Evolutionary conservation across 108 stramenopile species (phyloP).

Genomic region (Ochromonas danica): DNA sequence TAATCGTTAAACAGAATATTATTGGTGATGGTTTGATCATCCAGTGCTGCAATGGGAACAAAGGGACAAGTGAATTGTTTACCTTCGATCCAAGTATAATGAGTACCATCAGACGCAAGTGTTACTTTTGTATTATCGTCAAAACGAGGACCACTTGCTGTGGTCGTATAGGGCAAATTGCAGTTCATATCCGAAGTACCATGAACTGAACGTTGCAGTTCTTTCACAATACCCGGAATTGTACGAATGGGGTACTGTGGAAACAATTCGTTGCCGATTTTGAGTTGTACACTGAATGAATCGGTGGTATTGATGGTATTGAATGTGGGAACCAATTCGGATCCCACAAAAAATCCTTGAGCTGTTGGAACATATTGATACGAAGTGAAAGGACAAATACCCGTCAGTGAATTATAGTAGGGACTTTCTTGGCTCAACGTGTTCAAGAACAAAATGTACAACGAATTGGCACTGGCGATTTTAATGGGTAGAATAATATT

Average conservation of each 20-base stretch:
- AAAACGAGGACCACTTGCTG: constrained; percentile 14
- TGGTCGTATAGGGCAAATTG: constrained; percentile 15
- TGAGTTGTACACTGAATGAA: constrained; percentile 16
- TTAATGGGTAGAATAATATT: constrained; percentile 17
- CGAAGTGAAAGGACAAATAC: constrained; percentile 15
- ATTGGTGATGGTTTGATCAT: constrained; percentile 16
- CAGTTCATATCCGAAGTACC: constrained; percentile 15
- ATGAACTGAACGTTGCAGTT: constrained; percentile 15
- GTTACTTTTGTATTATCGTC: constrained; percentile 17
- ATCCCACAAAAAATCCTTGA: constrained; percentile 16
- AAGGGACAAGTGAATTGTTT: constrained; percentile 16
- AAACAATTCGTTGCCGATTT: constrained; percentile 16
- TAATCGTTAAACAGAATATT: constrained; percentile 17
- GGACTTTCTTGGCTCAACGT: constrained; percentile 14
- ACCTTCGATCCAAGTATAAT: constrained; percentile 16
- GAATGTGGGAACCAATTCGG: constrained; percentile 14
- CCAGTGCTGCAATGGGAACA: constrained; percentile 13
- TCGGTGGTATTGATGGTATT: constrained; percentile 15
- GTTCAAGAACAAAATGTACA: constrained; percentile 17
- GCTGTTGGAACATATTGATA: constrained; percentile 16
- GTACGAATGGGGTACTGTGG: constrained; percentile 13
- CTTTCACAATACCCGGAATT: constrained; percentile 15
- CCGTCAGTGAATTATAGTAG: constrained; percentile 15
- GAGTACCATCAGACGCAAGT: constrained; percentile 14
- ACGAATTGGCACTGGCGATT: constrained; percentile 14